A percentile compares a stretch with the other conserved stretches of the same genome.
These are phyloP conservation scores for Ichthyophthirius multifiliis DNA, from an alignment of 169 alveolate genomes.

Conservation along the genomic window DNA sequence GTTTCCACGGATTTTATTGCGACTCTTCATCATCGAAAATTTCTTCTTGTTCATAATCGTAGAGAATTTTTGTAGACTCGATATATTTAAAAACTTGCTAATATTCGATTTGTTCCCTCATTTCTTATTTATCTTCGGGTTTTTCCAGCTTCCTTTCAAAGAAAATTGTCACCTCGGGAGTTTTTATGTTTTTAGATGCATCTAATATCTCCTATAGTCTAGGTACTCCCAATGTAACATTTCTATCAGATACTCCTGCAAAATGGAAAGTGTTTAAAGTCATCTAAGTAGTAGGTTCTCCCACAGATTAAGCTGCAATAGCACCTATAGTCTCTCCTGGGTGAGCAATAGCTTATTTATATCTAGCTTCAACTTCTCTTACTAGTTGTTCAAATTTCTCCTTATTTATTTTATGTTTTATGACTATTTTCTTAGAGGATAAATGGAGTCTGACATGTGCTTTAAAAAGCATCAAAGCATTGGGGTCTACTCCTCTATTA, in stretches of 20 bases:
- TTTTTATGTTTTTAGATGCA: slow-evolving; percentile 97
- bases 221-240: slow-evolving; percentile 99
- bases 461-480: neutral
- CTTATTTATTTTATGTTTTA: slow-evolving; percentile 93
- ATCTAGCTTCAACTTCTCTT: slow-evolving; percentile 96
- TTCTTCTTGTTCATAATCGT: too few species aligned
- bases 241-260: slow-evolving; percentile 99
- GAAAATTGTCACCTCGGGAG: slow-evolving; percentile 96
- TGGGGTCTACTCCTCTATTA: slow-evolving; percentile 18
- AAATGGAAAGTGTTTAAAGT: slow-evolving; percentile 99
- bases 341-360: slow-evolving; percentile 93
- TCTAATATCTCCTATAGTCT: slow-evolving; percentile 98
- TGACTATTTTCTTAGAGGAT: slow-evolving; percentile 91
- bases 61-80: too few species aligned
- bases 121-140: too few species aligned
- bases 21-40: too few species aligned
- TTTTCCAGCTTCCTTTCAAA: too few species aligned
- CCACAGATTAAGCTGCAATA: slow-evolving; percentile 99
- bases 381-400: slow-evolving; percentile 94
- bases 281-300: slow-evolving; percentile 99
- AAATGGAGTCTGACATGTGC: slow-evolving; percentile 94
- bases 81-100: too few species aligned
- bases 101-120: too few species aligned
- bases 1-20: too few species aligned
- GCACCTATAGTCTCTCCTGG: slow-evolving; percentile 99